Conservation (phyloP, 805 yeast genomes). For the Yamadazyma endophytica region DNA sequence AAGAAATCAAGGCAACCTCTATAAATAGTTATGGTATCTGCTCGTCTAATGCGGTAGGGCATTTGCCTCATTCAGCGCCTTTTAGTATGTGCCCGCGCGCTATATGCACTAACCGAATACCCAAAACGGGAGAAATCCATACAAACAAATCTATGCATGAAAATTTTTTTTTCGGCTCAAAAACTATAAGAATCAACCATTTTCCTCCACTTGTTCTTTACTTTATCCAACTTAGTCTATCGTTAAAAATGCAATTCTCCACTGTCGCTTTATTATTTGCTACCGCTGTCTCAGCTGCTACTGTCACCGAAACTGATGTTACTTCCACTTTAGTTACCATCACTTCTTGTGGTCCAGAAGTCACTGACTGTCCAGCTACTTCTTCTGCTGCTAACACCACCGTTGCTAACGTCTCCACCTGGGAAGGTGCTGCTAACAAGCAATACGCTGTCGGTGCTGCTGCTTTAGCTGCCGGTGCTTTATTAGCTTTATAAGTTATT, state of each 20-base stretch:
- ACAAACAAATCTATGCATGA: too few relatives aligned
- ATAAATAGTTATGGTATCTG: too few relatives aligned
- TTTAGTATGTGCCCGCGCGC: too few relatives aligned
- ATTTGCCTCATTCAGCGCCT: too few relatives aligned
- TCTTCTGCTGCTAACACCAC: constrained; percentile 20
- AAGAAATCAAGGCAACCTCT: too few relatives aligned
- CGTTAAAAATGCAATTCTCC: constrained; percentile 36
- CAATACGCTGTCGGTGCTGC: constrained; percentile 18
- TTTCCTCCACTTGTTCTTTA: too few relatives aligned
- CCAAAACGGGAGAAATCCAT: too few relatives aligned
- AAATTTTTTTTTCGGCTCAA: too few relatives aligned
- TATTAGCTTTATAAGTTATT: constrained; percentile 13
- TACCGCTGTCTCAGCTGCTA: constrained; percentile 21
- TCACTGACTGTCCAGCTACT: constrained; percentile 41
- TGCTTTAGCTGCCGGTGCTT: constrained; percentile 20
- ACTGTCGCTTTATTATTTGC: constrained; percentile 15
- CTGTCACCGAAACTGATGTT: constrained; percentile 25
- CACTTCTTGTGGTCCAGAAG: constrained; percentile 36
- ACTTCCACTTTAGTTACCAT: constrained; percentile 38
- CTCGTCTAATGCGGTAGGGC: too few relatives aligned
- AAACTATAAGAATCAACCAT: too few relatives aligned
- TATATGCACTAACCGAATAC: too few relatives aligned
- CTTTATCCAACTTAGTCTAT: too few relatives aligned
- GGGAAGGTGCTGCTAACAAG: constrained; percentile 17
- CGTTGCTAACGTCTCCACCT: constrained; percentile 14